Conservation (phyloP, 306 rosid species). For the Hylodesmum podocarpum region DNA sequence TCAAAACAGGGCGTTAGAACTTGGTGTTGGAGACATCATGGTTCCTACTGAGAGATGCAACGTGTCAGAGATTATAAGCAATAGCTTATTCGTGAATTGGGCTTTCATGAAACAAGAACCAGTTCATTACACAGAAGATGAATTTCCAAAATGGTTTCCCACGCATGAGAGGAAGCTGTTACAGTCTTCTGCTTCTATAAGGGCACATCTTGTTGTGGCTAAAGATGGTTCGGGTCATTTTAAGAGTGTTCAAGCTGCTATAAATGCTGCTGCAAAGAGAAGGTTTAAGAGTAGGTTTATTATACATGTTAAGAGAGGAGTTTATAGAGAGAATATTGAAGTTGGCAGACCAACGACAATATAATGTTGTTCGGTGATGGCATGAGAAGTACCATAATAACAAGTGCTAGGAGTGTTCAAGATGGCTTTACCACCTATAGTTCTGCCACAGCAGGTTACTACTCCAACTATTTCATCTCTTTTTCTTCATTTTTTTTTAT, state of each 20-base stretch:
- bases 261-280: conserved; percentile 63
- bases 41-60: conserved; percentile 38
- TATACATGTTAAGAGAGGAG: conserved; percentile 70
- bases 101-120: conserved; percentile 28
- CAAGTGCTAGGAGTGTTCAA: conserved; percentile 57
- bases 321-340: conserved; percentile 73
- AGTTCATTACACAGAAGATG: neutral
- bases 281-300: conserved; percentile 47
- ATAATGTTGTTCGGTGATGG: conserved; percentile 85
- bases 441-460: conserved; percentile 86
- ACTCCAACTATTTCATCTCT: neutral
- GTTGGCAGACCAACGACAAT: conserved; percentile 54
- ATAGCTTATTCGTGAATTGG: conserved; percentile 60
- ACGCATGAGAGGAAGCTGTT: conserved; percentile 52
- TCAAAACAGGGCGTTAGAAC: conserved; percentile 48
- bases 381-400: conserved; percentile 50
- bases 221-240: conserved; percentile 84
- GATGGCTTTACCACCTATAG: conserved; percentile 75
- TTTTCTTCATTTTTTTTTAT: neutral
- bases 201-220: conserved; percentile 67
- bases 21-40: conserved; percentile 43
- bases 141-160: conserved; percentile 63
- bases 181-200: conserved; percentile 33
- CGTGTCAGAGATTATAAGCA: conserved; percentile 70
- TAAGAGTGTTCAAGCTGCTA: conserved; percentile 65